Conservation (phyloP, 352 stramenopile genomes). For the Pseudoperonospora humuli region DNA sequence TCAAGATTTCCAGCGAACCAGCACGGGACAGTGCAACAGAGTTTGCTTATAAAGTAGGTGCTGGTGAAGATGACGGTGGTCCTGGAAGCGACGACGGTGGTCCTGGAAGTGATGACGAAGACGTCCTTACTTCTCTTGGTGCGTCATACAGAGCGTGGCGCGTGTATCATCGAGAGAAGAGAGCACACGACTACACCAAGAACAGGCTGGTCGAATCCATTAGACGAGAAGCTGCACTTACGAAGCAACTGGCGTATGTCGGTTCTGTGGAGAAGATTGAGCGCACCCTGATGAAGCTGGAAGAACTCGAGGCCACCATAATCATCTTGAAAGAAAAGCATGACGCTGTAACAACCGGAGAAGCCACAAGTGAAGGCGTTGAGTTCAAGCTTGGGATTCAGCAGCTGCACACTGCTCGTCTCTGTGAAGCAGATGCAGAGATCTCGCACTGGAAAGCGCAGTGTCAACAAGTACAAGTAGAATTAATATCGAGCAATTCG, state of each 20-base stretch:
- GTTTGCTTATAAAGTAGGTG: neutral
- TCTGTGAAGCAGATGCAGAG: slow-evolving; percentile 11
- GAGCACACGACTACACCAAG: slow-evolving; percentile 28
- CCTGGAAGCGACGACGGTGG: slow-evolving; percentile 10
- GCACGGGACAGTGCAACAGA: slow-evolving; percentile 11
- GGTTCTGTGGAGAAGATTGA: slow-evolving; percentile 16
- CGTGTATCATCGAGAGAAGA: slow-evolving; percentile 24
- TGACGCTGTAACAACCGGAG: neutral
- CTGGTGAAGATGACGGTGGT: neutral
- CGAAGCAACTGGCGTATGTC: slow-evolving; percentile 14
- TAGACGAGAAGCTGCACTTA: slow-evolving; percentile 13
- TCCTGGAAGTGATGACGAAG: slow-evolving; percentile 26
- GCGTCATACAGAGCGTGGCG: slow-evolving; percentile 23
- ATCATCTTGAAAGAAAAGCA: slow-evolving; percentile 1
- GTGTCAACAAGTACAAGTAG: slow-evolving; percentile 7
- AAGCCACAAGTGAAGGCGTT: slow-evolving; percentile 4
- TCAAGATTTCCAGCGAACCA: slow-evolving; percentile 10
- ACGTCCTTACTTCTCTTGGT: slow-evolving; percentile 23
- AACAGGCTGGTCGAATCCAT: slow-evolving; percentile 18
- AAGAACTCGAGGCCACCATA: slow-evolving; percentile 20
- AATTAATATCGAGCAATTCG: slow-evolving; percentile 8
- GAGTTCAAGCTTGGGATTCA: slow-evolving; percentile 1
- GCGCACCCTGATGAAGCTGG: slow-evolving; percentile 16
- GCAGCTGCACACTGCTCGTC: slow-evolving; percentile 4
- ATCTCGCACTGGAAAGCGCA: slow-evolving; percentile 13